Conservation (phyloP, 441 rosid species). For the Erysimum cheiri region DNA sequence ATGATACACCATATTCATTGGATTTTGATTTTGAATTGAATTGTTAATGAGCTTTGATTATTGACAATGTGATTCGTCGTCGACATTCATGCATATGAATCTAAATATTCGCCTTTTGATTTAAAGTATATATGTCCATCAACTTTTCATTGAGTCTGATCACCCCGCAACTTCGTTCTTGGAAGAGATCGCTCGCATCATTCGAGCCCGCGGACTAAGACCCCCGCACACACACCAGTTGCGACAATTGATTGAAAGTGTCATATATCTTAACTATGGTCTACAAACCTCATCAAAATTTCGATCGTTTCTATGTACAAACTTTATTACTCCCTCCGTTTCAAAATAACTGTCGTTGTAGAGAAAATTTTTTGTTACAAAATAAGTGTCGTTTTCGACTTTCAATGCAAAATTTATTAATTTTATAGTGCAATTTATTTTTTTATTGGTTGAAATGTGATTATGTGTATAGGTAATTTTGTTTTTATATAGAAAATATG, state of each 20-base stretch:
- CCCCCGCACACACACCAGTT: neutral
- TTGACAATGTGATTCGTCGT: neutral
- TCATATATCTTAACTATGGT: neutral
- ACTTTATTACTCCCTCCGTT: too few species aligned
- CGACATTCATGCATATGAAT: neutral
- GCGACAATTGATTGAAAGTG: neutral
- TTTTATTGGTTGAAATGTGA: too few species aligned
- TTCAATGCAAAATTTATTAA: too few species aligned
- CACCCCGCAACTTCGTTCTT: neutral
- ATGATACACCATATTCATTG: neutral
- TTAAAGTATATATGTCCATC: too few species aligned
- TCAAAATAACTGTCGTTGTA: too few species aligned
- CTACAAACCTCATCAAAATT: neutral
- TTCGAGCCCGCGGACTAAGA: neutral
- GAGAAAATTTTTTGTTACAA: too few species aligned
- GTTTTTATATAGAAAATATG: too few species aligned
- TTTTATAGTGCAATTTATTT: too few species aligned
- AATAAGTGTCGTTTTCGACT: too few species aligned
- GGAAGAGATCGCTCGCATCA: neutral
- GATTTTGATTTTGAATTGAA: constrained; percentile 2
- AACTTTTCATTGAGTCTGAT: too few species aligned
- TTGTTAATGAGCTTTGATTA: neutral
- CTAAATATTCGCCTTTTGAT: neutral
- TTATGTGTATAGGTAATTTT: too few species aligned
- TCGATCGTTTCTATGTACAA: neutral